Base-by-base conservation (phyloP, 2,329 filamentous ascomycete genomes). In the Eurotiales sp. region DNA sequence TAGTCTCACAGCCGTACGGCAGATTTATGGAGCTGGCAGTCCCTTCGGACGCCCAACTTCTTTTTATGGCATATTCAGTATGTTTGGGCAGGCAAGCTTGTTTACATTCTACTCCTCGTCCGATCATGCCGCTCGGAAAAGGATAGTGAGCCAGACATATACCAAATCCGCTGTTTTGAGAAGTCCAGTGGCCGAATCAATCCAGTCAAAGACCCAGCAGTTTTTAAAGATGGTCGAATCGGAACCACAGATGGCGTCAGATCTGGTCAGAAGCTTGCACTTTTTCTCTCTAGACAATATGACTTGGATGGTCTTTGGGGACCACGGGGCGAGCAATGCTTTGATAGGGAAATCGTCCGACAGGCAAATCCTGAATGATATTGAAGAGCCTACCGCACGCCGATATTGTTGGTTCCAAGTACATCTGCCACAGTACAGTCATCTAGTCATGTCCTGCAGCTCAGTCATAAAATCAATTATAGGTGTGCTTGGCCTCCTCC, bases 91-190 rank as follows among this genome's bases (percentile, higher is more conserved):
- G 14, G 8, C 19, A 23, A 30, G 36, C 21, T 37, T 46, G 30
- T 46, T 46, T 27, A 46, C 44, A n/a, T 46, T 46, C 27, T 27
- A 46, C 22, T 46, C 44, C 17, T 36, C 44, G 32, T 36, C 30
- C 10, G 32, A 37, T 19, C 44, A 46, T 27, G 44, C 29, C 8
- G 6, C 29, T 15, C 29, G 44, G 25, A 46, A 46, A 12, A 46
- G 37, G 32, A 15, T 37, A 3, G 23, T 46, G 21, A 36, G 19
- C 12, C 44, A 46, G 11, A 25, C 25, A 22, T 46, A 46, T 37
- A 37, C 44, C 17, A 46, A 46, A 19, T 46, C 44, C 3, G 30
- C 30, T 17, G 21, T 46, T 11, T n/a, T 46, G 12, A 46, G 37
- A 15, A 22, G 14, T 4, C n/a, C 44, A 3, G 44, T 46, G 15